Conservation (phyloP, 345 rosid genomes). For the Erysimum cheiranthoides region DNA sequence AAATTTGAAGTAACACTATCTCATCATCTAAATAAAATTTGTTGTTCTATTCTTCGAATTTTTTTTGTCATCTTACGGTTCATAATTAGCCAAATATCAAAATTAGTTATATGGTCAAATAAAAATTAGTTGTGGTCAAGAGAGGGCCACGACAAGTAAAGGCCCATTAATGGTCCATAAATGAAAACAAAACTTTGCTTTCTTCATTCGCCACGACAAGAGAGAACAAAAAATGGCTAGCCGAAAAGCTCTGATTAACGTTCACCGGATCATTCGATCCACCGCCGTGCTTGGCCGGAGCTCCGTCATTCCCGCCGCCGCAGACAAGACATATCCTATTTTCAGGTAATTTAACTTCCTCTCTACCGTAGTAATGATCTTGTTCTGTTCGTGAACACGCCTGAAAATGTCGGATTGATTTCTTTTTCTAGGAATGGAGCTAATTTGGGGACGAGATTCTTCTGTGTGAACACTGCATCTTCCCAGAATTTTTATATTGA, state of each 20-base stretch:
- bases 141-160: slow-evolving; percentile 35
- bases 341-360: slow-evolving; percentile 37
- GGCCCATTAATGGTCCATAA: slow-evolving; percentile 29
- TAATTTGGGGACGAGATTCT: slow-evolving; percentile 54
- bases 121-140: not conserved
- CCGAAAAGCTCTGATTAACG: slow-evolving; percentile 55
- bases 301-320: slow-evolving; percentile 13
- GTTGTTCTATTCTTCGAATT: not conserved
- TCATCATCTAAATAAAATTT: not conserved
- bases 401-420: not conserved
- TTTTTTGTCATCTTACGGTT: not conserved
- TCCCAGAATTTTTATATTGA: slow-evolving; percentile 54
- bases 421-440: slow-evolving; percentile 51
- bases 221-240: slow-evolving; percentile 44
- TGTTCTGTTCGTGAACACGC: not conserved
- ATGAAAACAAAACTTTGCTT: not conserved
- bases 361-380: not conserved
- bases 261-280: slow-evolving; percentile 54
- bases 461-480: slow-evolving; percentile 42
- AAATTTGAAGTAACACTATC: too few relatives aligned
- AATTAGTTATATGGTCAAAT: too few relatives aligned
- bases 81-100: too few relatives aligned
- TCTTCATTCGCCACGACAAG: not conserved
- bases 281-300: slow-evolving; percentile 33
- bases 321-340: not conserved